Evolutionary conservation across 768 basidiomycete genomes (phyloP), one percentile per base, ranked within the genome.

Genomic region (Trametopsis cervina): DNA sequence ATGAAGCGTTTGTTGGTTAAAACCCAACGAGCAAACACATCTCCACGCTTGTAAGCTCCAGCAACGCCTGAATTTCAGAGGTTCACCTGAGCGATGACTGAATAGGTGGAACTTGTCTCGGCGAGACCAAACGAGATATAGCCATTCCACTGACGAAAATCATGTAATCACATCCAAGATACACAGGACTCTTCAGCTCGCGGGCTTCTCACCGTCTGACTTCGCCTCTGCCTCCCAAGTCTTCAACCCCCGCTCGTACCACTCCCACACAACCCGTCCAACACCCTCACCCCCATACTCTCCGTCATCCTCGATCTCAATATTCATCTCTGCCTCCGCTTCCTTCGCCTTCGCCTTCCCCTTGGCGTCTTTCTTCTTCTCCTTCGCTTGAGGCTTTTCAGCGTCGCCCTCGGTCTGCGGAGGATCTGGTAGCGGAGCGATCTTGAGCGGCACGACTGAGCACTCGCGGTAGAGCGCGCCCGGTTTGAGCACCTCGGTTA

Each of bases 401-500:
- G 6, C 44, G 10, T 63, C 52, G 13, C 57, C 56, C 37, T 60
- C 54, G 41, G 42, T 35, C 41, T 53, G 24, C 46, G 46, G 23
- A 56, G 51, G 2, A 15, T 33, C 29, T 22, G 54, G 62, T 4
- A 52, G 54, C 4, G 38, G 58, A 40, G 51, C 60, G 44, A 53
- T 56, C 45, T 7, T 51, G 21, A 62, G 13, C 23, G 40, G 54
- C 9, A 84, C 80, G 4, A 84, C 77, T 0, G 83, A 78, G 54
- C 88, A 89, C 54, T 90, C 84, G 7, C 80, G 72, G 55, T 90
- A 90, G 35, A 89, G 62, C 9, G 85, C 82, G 0, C 87, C 88
- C 2, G 87, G 83, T 62, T 83, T 85, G 36, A 90, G 69, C 2
- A 86, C 75, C 57, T 89, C 86, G 1, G 42, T 48, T 36, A 52